A percentile compares a stretch with the other conserved stretches of the same genome.
Evolutionary conservation across 179 eudicot genomes (phyloP).

Genomic region (Beta macrorhiza): DNA sequence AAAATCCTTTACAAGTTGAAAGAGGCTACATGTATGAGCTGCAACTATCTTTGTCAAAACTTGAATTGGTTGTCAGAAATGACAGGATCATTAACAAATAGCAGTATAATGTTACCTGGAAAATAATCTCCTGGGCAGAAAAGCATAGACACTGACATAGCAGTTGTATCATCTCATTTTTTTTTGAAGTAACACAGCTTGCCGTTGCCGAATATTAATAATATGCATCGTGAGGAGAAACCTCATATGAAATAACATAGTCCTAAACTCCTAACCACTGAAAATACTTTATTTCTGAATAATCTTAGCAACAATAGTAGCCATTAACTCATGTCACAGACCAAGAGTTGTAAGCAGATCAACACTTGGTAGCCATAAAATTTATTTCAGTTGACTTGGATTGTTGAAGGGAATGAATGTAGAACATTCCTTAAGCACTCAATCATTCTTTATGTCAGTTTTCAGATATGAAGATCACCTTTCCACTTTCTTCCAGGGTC

Average conservation of each 20-base stretch:
- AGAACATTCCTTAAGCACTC: neutral
- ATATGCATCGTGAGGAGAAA: neutral
- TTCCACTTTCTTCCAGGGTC: conserved; percentile 98
- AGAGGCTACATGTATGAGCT: neutral
- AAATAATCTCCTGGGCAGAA: neutral
- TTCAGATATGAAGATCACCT: conserved; percentile 46
- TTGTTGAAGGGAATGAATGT: neutral
- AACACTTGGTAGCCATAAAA: neutral
- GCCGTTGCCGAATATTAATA: neutral
- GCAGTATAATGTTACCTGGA: neutral
- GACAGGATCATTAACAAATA: neutral
- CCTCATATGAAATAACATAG: neutral
- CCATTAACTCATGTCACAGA: neutral
- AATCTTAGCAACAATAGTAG: neutral
- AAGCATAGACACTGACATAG: neutral
- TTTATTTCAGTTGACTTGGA: neutral
- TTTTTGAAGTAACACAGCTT: neutral
- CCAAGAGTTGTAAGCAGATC: neutral
- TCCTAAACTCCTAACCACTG: neutral
- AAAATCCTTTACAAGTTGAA: neutral
- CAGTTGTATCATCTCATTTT: neutral
- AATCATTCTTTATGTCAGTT: neutral
- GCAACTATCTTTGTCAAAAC: neutral
- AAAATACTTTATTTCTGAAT: neutral
- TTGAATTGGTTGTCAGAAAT: neutral